These are phyloP conservation scores for Acanthamoeba lenticulata DNA, from an alignment of 208 protist species.

Conservation along the genomic window DNA sequence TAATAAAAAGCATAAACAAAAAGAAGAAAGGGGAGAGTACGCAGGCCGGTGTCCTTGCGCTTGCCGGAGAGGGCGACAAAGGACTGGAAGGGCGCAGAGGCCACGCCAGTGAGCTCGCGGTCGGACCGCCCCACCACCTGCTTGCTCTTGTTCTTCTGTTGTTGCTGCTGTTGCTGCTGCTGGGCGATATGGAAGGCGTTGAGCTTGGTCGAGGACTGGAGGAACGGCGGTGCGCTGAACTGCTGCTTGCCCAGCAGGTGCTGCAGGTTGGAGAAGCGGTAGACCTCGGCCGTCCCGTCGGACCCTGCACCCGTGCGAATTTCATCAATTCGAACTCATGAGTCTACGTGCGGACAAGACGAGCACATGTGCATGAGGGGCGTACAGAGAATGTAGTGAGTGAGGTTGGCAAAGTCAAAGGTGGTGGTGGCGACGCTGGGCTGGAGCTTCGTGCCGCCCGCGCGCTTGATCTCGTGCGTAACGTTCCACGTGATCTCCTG, in stretches of 20 bases:
- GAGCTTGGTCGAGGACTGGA: conserved; percentile 3
- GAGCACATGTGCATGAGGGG: too few species aligned
- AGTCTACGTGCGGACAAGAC: too few species aligned
- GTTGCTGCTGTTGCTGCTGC: too few species aligned
- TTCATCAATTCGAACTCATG: too few species aligned
- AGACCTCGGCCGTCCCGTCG: background rate
- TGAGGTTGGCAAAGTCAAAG: conserved; percentile 25
- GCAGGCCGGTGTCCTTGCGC: background rate
- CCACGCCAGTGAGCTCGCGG: background rate
- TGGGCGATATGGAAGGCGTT: conserved; percentile 13
- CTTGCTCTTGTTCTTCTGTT: conserved; percentile 12
- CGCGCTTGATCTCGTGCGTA: conserved; percentile 25
- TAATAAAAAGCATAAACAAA: too few species aligned
- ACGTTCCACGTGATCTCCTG: conserved; percentile 52
- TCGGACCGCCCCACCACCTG: background rate
- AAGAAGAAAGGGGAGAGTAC: too few species aligned
- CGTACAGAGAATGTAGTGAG: conserved; percentile 42
- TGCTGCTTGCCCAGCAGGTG: background rate
- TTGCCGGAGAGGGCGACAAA: conserved; percentile 2
- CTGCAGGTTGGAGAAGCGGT: conserved; percentile 11
- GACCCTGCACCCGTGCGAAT: background rate
- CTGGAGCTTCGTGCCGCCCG: background rate
- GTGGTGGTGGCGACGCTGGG: background rate
- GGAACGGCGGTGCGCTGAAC: background rate
- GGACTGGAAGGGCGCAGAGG: background rate